Conservation (phyloP, 768 basidiomycete genomes). For the Cantharellus cinnabarinus region DNA sequence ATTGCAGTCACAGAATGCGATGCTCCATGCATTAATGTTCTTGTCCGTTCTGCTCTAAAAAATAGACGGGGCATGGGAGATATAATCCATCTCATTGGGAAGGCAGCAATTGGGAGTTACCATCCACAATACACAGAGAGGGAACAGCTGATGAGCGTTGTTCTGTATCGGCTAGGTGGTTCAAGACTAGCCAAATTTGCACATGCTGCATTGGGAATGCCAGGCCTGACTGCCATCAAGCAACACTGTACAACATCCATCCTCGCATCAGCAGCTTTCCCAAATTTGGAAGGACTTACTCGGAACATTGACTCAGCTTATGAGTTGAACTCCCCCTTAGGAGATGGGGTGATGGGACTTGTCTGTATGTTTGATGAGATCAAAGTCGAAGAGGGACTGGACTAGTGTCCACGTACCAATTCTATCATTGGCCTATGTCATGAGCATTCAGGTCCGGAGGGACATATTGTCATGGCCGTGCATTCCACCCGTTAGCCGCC, state of each 20-base stretch:
- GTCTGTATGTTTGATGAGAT: not conserved
- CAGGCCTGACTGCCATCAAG: not conserved
- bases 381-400: not conserved
- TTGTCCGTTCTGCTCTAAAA: not conserved
- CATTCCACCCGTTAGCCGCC: too few species aligned
- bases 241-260: not conserved
- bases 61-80: not conserved
- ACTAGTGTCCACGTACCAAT: not conserved
- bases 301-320: not conserved
- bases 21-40: not conserved
- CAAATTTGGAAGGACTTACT: not conserved
- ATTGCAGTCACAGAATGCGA: too few species aligned
- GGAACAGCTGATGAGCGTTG: not conserved
- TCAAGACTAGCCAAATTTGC: not conserved
- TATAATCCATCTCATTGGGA: not conserved
- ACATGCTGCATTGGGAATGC: not conserved
- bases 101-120: not conserved
- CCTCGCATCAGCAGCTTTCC: not conserved
- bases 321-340: too few species aligned
- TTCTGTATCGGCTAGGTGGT: not conserved
- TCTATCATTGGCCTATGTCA: not conserved
- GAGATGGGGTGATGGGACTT: too few species aligned
- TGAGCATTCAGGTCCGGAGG: not conserved
- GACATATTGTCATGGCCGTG: too few species aligned
- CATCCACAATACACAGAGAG: not conserved